Evolutionary conservation across 163 green algal genomes (phyloP).

Genomic region (Picocystis sp.): DNA sequence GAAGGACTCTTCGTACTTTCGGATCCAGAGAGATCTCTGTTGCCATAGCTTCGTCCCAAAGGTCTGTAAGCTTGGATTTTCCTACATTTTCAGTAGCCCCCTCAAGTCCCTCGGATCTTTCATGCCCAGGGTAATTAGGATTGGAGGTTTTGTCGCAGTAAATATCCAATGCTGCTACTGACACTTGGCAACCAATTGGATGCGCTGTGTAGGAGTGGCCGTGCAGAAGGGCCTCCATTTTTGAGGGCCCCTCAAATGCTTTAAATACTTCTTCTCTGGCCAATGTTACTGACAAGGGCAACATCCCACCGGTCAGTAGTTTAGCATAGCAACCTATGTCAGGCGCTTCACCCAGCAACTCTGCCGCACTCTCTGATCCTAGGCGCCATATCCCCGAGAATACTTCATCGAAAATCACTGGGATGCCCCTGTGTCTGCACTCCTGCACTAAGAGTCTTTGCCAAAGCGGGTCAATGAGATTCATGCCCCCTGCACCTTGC

Average conservation of each 20-base stretch:
- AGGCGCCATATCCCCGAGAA: conserved; percentile 70
- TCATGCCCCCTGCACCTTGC: conserved; percentile 86
- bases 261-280: conserved; percentile 57
- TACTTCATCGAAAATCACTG: conserved; percentile 86
- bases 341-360: conserved; percentile 36
- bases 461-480: conserved; percentile 75
- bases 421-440: conserved; percentile 41
- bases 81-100: not conserved
- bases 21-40: conserved; percentile 34
- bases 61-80: conserved; percentile 11
- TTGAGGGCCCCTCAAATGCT: conserved; percentile 50
- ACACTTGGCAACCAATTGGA: conserved; percentile 59
- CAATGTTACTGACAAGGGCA: conserved; percentile 75
- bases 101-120: not conserved
- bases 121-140: conserved; percentile 12
- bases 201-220: conserved; percentile 92
- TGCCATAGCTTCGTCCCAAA: conserved; percentile 43
- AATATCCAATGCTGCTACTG: conserved; percentile 38
- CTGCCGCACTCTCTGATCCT: conserved; percentile 32
- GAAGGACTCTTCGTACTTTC: conserved; percentile 9
- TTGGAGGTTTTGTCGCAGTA: conserved; percentile 31
- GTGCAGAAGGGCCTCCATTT: conserved; percentile 74
- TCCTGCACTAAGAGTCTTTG: conserved; percentile 47
- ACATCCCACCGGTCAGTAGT: conserved; percentile 58
- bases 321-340: conserved; percentile 84